A percentile compares a stretch with the other conserved stretches of the same genome.
phyloP scores from a whole-genome alignment of 768 basidiomycete species.

The Lanmaoa rubissima region DNA sequence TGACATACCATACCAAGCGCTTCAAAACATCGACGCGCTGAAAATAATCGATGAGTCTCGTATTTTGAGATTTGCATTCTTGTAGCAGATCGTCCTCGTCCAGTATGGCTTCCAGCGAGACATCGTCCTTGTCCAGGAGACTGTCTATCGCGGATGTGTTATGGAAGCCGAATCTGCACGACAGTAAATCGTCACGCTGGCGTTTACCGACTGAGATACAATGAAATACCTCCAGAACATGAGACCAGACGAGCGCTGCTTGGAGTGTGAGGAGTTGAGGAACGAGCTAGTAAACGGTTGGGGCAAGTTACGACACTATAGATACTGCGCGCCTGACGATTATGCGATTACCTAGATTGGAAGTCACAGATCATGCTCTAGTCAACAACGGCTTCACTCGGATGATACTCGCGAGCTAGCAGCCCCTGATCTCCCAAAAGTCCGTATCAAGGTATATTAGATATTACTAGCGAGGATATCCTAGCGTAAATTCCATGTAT shows the following conservation, averaged over 20 bases:
- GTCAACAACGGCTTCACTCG: neutral
- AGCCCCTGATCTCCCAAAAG: constrained; percentile 6
- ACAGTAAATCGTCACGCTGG: constrained; percentile 1
- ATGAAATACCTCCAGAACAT: constrained; percentile 51
- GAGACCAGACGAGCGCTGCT: constrained; percentile 22
- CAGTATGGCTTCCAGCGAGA: constrained; percentile 85
- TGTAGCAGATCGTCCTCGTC: constrained; percentile 93
- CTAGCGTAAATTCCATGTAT: constrained; percentile 26
- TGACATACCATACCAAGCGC: constrained; percentile 79
- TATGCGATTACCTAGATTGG: constrained; percentile 29
- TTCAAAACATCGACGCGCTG: constrained; percentile 78
- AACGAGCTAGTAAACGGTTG: constrained; percentile 12
- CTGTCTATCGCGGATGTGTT: constrained; percentile 88
- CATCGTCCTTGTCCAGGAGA: constrained; percentile 86
- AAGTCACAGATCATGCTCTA: constrained; percentile 6
- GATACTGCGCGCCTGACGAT: neutral
- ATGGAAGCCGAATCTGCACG: constrained; percentile 81
- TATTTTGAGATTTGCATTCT: constrained; percentile 95
- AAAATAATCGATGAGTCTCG: constrained; percentile 84
- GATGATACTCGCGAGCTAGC: neutral
- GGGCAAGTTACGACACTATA: constrained; percentile 23
- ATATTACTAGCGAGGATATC: constrained; percentile 24
- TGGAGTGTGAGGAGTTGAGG: constrained; percentile 3
- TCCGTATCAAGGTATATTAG: constrained; percentile 25
- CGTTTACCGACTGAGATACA: neutral